Evolutionary conservation across 306 rosid species (phyloP).

Genomic region (Cucumis cinereus): DNA sequence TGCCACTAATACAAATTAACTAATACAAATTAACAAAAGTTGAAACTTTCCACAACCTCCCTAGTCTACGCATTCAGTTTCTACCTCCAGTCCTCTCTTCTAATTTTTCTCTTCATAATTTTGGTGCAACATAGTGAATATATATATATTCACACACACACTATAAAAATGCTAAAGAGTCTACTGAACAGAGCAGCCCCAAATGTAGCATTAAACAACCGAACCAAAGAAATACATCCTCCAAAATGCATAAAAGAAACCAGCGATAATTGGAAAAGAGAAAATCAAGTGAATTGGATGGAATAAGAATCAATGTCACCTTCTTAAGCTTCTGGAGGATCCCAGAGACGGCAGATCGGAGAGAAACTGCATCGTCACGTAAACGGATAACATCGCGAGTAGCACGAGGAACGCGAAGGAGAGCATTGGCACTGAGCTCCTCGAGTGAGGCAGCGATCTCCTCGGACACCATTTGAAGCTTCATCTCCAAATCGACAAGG

Average conservation of each 20-base stretch:
- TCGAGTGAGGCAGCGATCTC: slow-evolving; percentile 89
- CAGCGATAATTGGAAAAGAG: background rate
- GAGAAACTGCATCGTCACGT: slow-evolving; percentile 84
- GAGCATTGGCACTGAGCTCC: slow-evolving; percentile 82
- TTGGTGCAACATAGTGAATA: background rate
- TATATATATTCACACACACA: background rate
- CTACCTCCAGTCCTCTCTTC: background rate
- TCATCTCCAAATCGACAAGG: slow-evolving; percentile 80
- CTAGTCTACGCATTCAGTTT: background rate
- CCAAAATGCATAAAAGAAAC: background rate
- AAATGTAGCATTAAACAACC: background rate
- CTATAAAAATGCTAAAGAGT: background rate
- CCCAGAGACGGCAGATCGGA: slow-evolving; percentile 70
- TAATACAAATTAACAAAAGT: background rate
- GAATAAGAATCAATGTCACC: slow-evolving; percentile 20
- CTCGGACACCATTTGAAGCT: slow-evolving; percentile 88
- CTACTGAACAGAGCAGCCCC: background rate
- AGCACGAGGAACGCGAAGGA: slow-evolving; percentile 92
- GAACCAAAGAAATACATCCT: background rate
- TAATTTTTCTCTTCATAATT: background rate
- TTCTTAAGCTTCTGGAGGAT: slow-evolving; percentile 88
- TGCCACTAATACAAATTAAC: background rate
- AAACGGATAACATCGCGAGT: slow-evolving; percentile 85
- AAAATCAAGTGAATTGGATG: background rate
- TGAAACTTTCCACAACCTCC: background rate